A percentile compares a stretch with the other conserved stretches of the same genome.
These are phyloP conservation scores for Kazachstania psychrophila DNA, from an alignment of 805 yeast species.

Conservation along the genomic window DNA sequence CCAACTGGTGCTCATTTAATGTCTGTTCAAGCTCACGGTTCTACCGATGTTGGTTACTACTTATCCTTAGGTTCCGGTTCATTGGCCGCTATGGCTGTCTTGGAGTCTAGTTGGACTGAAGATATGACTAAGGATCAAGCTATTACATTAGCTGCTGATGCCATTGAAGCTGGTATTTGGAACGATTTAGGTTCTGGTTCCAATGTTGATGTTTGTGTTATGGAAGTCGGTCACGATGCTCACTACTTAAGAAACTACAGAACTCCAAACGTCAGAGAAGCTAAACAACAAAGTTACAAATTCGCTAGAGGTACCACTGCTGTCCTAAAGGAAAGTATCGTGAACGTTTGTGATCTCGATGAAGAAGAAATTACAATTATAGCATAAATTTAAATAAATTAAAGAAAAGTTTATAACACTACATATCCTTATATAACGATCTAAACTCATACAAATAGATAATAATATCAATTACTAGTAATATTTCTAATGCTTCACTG, in stretches of 20 bases:
- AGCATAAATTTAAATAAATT: no score
- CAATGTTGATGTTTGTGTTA: constrained; percentile 92
- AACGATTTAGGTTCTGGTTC: constrained; percentile 98
- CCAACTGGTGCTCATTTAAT: constrained; percentile 92
- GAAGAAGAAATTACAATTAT: constrained; percentile 44
- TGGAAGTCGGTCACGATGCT: constrained; percentile 90
- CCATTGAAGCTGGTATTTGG: constrained; percentile 97
- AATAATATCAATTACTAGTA: no score
- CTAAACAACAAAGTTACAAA: constrained; percentile 74
- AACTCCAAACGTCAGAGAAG: constrained; percentile 81
- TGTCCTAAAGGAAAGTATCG: constrained; percentile 57
- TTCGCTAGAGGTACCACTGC: constrained; percentile 94
- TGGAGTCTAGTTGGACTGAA: constrained; percentile 80
- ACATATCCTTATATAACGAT: background rate
- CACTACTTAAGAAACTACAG: constrained; percentile 74
- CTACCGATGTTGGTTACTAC: constrained; percentile 91
- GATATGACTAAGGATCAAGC: constrained; percentile 81
- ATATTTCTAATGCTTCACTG: no score
- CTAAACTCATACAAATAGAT: background rate
- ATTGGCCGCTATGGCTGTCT: constrained; percentile 95
- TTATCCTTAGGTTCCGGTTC: constrained; percentile 94
- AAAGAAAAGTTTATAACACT: no score
- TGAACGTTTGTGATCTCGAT: constrained; percentile 57
- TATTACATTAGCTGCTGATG: constrained; percentile 80
- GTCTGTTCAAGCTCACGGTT: constrained; percentile 95